phyloP scores from a whole-genome alignment of 2,329 filamentous ascomycete genomes.

The Sporothrix inflata region DNA sequence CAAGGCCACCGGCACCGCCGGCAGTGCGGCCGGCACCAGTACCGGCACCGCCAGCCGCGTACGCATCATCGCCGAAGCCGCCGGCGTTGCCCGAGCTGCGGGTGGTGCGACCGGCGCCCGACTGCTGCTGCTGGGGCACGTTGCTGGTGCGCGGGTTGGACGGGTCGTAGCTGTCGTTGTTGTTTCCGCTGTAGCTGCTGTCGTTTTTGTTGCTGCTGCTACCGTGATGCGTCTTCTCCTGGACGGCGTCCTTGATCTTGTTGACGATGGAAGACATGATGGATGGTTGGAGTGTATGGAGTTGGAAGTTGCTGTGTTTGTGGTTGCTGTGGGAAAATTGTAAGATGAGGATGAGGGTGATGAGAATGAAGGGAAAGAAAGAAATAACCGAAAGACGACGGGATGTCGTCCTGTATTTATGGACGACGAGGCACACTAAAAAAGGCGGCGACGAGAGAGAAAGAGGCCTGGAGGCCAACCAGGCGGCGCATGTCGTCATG shows the following conservation, averaged over 20 bases:
- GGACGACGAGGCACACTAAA: background rate
- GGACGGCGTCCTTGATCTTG: constrained; percentile 62
- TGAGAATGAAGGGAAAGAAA: background rate
- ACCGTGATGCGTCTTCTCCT: constrained; percentile 33
- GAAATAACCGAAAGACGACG: background rate
- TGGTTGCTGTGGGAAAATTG: background rate
- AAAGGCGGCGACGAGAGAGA: background rate
- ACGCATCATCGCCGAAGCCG: background rate
- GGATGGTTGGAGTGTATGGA: constrained; percentile 30
- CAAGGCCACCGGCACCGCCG: background rate
- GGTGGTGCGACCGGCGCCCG: constrained; percentile 31
- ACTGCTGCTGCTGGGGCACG: constrained; percentile 7
- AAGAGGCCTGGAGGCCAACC: background rate
- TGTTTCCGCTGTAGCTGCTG: background rate
- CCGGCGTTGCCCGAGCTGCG: constrained; percentile 11
- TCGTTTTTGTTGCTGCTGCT: constrained; percentile 28
- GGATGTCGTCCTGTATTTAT: background rate
- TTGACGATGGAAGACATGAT: constrained; percentile 62
- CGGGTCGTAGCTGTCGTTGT: constrained; percentile 35
- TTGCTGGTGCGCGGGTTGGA: constrained; percentile 32
- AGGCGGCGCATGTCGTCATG: constrained; percentile 12
- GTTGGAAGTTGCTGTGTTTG: background rate
- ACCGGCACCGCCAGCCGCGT: constrained; percentile 20
- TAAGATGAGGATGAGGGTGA: background rate
- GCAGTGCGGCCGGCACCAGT: background rate